Percentiles rank a stretch among this genome's conserved stretches.
Evolutionary conservation across 345 rosid species (phyloP).

Genomic region (Zanthoxylum bungeanum): DNA sequence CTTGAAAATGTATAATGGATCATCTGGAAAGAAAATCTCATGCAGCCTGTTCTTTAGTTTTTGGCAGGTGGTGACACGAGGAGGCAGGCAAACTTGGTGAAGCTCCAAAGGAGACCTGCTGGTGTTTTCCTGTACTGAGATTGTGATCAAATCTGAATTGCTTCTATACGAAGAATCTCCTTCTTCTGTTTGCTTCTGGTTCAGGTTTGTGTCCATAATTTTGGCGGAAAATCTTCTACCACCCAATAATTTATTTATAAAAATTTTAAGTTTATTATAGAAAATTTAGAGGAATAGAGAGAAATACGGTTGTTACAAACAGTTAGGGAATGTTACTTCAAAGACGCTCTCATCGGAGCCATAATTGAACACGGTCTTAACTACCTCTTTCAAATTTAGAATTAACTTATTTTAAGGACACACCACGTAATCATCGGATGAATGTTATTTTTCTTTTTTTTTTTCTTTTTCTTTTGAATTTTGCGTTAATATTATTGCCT

Average conservation of each 20-base stretch:
- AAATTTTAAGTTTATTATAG: too few species aligned
- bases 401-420: too few species aligned
- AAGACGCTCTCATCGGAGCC: not conserved
- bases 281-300: not conserved
- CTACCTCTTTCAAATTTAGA: too few species aligned
- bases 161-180: not conserved
- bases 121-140: not conserved
- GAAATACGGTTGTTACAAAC: not conserved
- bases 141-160: not conserved
- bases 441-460: too few species aligned
- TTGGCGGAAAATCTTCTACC: too few species aligned
- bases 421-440: too few species aligned
- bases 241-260: too few species aligned
- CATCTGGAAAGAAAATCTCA: constrained; percentile 52
- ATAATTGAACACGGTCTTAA: not conserved
- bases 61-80: not conserved
- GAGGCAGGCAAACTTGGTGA: constrained; percentile 15
- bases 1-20: constrained; percentile 43
- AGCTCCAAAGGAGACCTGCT: not conserved
- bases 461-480: too few species aligned
- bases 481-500: too few species aligned
- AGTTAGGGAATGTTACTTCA: not conserved
- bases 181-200: not conserved
- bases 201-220: constrained; percentile 3
- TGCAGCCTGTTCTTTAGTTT: constrained; percentile 9